Evolutionary conservation across 2,329 filamentous ascomycete species (phyloP), one percentile per base, ranked within the genome.

Genomic region (Trichoderma simmonsii): DNA sequence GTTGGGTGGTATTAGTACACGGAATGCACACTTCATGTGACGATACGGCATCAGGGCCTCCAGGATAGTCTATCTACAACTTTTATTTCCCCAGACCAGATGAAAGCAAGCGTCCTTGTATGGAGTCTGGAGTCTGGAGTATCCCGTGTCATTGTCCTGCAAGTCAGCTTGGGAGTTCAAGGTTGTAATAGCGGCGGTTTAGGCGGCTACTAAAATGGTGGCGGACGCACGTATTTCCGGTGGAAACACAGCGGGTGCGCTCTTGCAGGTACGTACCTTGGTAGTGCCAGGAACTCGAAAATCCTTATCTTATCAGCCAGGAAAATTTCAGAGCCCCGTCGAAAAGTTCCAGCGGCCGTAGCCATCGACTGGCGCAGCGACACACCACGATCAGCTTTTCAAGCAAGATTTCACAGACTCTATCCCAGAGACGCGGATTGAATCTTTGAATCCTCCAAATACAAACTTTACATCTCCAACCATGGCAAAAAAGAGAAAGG

Each of bases 401-500:
- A 21, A 24, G 2, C 15, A 39, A 30, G 18, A 54, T 9, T 48
- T 28, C 28, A 6, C 30, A 8, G 11, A 26, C 28, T 15, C n/a
- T 26, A 18, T 14, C 14, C 18, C 30, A 8, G 15, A 8, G 3
- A 32, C 56, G 12, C 14, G n/a, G 14, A 61, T 34, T 9, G 39
- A 18, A 30, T 2, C 7, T 2, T 11, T 11, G 11, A 15, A 6
- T 36, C 28, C 28, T 3, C 11, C 28, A 70, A 36, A n/a, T 15
- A 21, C 32, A 36, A 18, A 9, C 1, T 34, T 14, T 2, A 34
- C 57, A 63, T 15, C 15, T 28, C 15, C 36, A 63, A 81, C 36
- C 56, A 91, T 91, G 89, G 88, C 82, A 11, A 90, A 89, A 77
- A 91, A 90, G 79, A 91, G 93, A 86, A 96, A 95, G 85, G 91